phyloP scores from a whole-genome alignment of 1,284 basidiomycete species.

The Hymenochaete sp. region DNA sequence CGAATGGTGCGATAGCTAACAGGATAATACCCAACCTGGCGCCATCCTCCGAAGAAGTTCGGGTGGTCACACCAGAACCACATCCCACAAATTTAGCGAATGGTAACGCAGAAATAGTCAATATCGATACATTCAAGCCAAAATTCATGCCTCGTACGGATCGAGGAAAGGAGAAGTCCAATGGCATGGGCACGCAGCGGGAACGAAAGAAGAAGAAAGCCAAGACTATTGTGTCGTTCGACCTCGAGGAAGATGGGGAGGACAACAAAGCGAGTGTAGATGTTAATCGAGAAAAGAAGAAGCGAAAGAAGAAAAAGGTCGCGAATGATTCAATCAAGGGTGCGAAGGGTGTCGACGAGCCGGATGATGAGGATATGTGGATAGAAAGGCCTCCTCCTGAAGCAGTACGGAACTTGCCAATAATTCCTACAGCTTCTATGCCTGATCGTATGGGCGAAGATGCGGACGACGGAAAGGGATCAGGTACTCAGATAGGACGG shows the following conservation, averaged over 20 bases:
- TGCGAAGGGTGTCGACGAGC: conserved; percentile 30
- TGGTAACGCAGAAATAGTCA: conserved; percentile 30
- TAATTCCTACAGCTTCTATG: not conserved
- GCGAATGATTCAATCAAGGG: too few species aligned
- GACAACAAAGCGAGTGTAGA: conserved; percentile 25
- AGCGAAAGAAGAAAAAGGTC: conserved; percentile 29
- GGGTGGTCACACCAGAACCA: not conserved
- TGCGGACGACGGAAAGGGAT: conserved; percentile 26
- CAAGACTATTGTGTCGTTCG: conserved; percentile 29
- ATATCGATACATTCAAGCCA: conserved; percentile 65
- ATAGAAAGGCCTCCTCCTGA: conserved; percentile 49
- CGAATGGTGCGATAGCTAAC: not conserved
- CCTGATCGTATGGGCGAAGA: conserved; percentile 6
- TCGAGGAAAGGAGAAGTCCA: conserved; percentile 30
- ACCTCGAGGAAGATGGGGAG: conserved; percentile 27
- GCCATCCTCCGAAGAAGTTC: not conserved
- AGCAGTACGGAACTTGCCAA: conserved; percentile 28
- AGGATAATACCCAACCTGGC: not conserved
- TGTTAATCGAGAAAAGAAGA: conserved; percentile 15
- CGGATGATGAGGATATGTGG: conserved; percentile 50
- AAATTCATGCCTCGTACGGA: conserved; percentile 61
- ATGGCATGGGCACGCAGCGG: conserved; percentile 25
- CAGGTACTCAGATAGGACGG: conserved; percentile 22
- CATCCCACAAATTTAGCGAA: conserved; percentile 1
- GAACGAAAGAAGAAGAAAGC: conserved; percentile 29